Percentiles rank a stretch among this genome's conserved stretches.
phyloP scores from a whole-genome alignment of 306 rosid genomes.

The barrel medic (Medicago truncatula) region MtrunA17r5.0-ANR NC_053049.1:7053001-7053500 shows the following conservation, averaged over 20 bases:
- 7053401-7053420: neutral
- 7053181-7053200: neutral
- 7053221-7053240: neutral
- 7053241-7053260: neutral
- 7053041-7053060: neutral
- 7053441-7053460: too few relatives aligned
- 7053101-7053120: too few relatives aligned
- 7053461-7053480: neutral
- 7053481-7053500: conserved; percentile 26
- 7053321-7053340: conserved; percentile 20
- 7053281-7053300: neutral
- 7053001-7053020: too few relatives aligned
- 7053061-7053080: too few relatives aligned
- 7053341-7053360: conserved; percentile 25
- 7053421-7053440: neutral
- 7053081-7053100: too few relatives aligned
- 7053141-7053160: too few relatives aligned
- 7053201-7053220: neutral
- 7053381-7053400: neutral
- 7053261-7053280: neutral
- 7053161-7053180: too few relatives aligned
- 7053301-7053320: neutral
- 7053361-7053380: neutral
- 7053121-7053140: too few relatives aligned
- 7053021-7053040: neutral